Evolutionary conservation across 495 filamentous ascomycete genomes (phyloP).

Genomic region (Penicillium soppii): DNA sequence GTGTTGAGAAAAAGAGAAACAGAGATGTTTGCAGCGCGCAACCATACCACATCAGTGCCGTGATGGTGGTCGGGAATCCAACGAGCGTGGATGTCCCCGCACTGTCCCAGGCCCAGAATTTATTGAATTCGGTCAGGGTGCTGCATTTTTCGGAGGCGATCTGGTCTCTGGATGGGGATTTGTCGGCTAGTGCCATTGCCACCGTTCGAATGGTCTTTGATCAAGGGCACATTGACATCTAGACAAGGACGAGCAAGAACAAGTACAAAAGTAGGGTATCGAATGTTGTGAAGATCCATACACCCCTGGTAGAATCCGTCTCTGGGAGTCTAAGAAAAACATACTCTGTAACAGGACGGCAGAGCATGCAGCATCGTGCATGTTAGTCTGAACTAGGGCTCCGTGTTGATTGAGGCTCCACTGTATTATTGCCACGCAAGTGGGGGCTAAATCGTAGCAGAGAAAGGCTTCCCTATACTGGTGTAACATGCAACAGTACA

Average conservation of each 20-base stretch:
- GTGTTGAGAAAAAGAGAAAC: not conserved
- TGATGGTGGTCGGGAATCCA: slow-evolving; percentile 24
- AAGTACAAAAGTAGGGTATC: not conserved
- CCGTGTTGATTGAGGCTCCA: slow-evolving; percentile 4
- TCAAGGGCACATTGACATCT: not conserved
- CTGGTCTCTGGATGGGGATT: slow-evolving; percentile 1
- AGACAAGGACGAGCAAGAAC: not conserved
- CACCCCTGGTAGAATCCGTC: not conserved
- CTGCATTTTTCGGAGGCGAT: slow-evolving; percentile 24
- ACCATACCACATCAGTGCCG: slow-evolving; percentile 26
- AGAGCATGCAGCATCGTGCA: not conserved
- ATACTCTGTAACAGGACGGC: not conserved
- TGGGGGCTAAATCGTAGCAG: no score
- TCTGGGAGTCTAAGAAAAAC: not conserved
- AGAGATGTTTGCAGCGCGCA: slow-evolving; percentile 22
- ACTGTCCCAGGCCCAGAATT: slow-evolving; percentile 46
- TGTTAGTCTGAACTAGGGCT: slow-evolving; percentile 1
- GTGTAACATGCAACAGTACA: no score
- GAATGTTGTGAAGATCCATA: not conserved
- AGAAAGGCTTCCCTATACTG: no score
- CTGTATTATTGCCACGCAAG: not conserved
- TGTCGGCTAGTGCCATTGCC: not conserved
- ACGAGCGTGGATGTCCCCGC: not conserved
- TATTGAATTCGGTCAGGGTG: slow-evolving; percentile 38
- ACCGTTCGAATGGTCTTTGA: not conserved